Evolutionary conservation across 306 rosid species (phyloP), one percentile per base, ranked within the genome.

Genomic region (Fragaria vesca): DNA sequence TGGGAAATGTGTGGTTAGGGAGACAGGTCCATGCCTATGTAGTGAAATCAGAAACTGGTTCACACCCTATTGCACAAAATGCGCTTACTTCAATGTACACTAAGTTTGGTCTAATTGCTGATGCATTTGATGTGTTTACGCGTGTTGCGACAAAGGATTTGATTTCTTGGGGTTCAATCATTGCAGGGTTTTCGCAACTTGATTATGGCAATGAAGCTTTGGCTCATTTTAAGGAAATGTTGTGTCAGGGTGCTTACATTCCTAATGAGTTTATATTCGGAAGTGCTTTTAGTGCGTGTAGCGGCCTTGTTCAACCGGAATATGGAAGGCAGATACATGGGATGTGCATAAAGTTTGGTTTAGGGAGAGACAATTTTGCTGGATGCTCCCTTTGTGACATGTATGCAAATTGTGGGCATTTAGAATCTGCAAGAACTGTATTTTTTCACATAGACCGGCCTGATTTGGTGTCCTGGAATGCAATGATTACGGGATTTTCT

Each of bases 361-460:
- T 89, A 46, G 92, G 85, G 78, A 85, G 87, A 43, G 82, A 93
- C 51, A 46, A 55, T 15, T 93, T 87, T 79, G 89, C 90, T 32
- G 96, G 97, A 21, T 90, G 97, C 89, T 90, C 96, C 36, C 93
- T 89, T 17, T 87, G 86, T 79, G 96, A 86, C 85, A 90, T 93
- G 97, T 90, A 90, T 78, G 90, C 93, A 3, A 93, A 93, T 68
- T 82, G 84, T 58, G 88, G 96, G 26, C 77, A 77, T 66, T 78
- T 89, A 65, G 78, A 73, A 69, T 82, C 85, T 42, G 92, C 94
- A 58, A 87, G 80, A 82, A 78, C 18, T 6, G 88, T 78, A 28
- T 93, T 90, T 83, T 68, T 67, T 85, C 84, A 73, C 46, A 93
- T 93, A 51, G 87, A 89, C 48, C 83, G 40, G 69, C 92, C 88